Percentiles rank a stretch among this genome's conserved stretches.
These are phyloP conservation scores for Asterochloris erici DNA, from an alignment of 139 green algal genomes.

Conservation along the genomic window DNA sequence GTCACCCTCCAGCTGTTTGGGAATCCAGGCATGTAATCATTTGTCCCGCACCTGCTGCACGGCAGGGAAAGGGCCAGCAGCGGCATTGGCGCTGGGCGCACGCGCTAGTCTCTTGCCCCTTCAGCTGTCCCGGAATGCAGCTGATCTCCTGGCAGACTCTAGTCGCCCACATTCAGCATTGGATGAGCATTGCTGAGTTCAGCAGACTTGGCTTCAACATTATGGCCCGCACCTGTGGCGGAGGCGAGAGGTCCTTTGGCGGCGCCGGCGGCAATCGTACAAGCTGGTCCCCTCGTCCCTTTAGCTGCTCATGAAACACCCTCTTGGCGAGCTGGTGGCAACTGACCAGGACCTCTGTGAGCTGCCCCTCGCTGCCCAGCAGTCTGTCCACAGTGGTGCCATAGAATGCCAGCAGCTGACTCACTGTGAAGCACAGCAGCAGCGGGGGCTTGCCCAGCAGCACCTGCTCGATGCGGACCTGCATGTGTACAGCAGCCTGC, in stretches of 20 bases:
- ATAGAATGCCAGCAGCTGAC: conserved; percentile 86
- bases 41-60: too few species aligned
- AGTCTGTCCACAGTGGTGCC: conserved; percentile 39
- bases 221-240: conserved; percentile 42
- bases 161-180: background rate
- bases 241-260: conserved; percentile 60
- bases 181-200: background rate
- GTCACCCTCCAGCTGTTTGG: too few species aligned
- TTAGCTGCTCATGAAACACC: conserved; percentile 71
- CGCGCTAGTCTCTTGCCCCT: too few species aligned
- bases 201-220: background rate
- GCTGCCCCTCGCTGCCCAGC: conserved; percentile 26
- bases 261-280: conserved; percentile 58
- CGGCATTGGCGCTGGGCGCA: too few species aligned
- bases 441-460: conserved; percentile 67
- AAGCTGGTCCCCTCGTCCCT: conserved; percentile 58
- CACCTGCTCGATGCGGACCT: conserved; percentile 78
- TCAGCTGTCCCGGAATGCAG: too few species aligned
- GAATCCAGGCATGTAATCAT: too few species aligned
- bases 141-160: background rate
- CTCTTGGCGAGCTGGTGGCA: conserved; percentile 40
- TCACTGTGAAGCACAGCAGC: conserved; percentile 78
- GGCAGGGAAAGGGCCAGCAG: too few species aligned
- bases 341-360: conserved; percentile 35
- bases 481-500: conserved; percentile 21